A percentile compares a stretch with the other conserved stretches of the same genome.
Conservation (phyloP, 257 asterid genomes). For the Hygrophila difformis region DNA sequence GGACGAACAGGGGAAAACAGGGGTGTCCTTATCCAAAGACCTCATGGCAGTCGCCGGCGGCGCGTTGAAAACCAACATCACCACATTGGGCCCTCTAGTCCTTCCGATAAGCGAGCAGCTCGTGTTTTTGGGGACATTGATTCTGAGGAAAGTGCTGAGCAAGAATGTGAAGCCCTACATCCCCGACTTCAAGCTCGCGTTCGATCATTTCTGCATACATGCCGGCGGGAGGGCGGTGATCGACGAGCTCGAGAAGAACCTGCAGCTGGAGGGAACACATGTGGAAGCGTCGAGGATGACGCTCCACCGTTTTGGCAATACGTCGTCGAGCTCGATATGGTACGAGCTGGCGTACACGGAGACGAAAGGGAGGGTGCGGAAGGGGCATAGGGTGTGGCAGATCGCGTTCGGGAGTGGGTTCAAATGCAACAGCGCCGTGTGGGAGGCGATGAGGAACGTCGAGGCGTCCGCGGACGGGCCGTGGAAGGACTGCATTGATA, state of each 20-base stretch:
- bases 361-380: slow-evolving; percentile 51
- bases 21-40: slow-evolving; percentile 53
- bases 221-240: slow-evolving; percentile 82
- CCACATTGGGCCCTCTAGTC: slow-evolving; percentile 56
- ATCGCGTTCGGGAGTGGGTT: slow-evolving; percentile 77
- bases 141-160: slow-evolving; percentile 32
- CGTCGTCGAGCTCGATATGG: slow-evolving; percentile 81
- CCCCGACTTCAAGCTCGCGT: slow-evolving; percentile 56
- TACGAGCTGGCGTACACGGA: slow-evolving; percentile 62
- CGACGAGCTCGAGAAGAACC: slow-evolving; percentile 65
- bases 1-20: slow-evolving; percentile 39
- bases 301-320: slow-evolving; percentile 68
- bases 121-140: slow-evolving; percentile 36
- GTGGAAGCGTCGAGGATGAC: slow-evolving; percentile 73
- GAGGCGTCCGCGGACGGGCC: slow-evolving; percentile 35
- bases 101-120: slow-evolving; percentile 57
- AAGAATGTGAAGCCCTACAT: slow-evolving; percentile 48
- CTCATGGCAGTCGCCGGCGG: slow-evolving; percentile 60
- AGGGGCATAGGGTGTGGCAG: slow-evolving; percentile 67
- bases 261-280: slow-evolving; percentile 43
- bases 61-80: slow-evolving; percentile 48
- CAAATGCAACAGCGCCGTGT: slow-evolving; percentile 65
- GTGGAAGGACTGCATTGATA: slow-evolving; percentile 65
- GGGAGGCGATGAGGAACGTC: slow-evolving; percentile 56
- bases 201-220: slow-evolving; percentile 76